These are phyloP conservation scores for Lepiota venenata DNA, from an alignment of 768 basidiomycete species.

Conservation along the genomic window DNA sequence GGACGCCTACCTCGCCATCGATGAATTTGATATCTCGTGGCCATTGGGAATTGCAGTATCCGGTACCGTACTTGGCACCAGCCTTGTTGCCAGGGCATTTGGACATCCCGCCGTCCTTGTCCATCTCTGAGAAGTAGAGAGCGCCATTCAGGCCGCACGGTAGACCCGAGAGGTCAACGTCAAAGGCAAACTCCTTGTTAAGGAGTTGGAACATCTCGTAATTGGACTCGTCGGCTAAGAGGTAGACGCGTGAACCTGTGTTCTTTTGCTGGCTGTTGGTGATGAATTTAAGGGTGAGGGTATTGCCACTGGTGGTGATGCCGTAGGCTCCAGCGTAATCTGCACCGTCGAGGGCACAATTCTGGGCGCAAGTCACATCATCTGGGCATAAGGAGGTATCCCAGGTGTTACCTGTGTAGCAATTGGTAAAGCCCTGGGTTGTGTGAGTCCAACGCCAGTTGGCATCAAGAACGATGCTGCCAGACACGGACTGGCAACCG, in stretches of 20 bases:
- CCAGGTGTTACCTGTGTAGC: constrained; percentile 27
- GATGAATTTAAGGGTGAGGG: constrained; percentile 36
- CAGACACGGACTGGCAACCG: constrained; percentile 24
- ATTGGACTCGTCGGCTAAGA: constrained; percentile 16
- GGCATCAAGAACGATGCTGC: constrained; percentile 35
- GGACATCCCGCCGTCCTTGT: constrained; percentile 18
- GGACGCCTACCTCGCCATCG: constrained; percentile 14
- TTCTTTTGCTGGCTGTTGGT: constrained; percentile 21
- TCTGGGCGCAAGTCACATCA: constrained; percentile 32
- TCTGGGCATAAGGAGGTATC: constrained; percentile 36
- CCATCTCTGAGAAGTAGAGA: constrained; percentile 19
- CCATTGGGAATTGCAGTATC: constrained; percentile 23
- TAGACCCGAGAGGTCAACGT: constrained; percentile 19
- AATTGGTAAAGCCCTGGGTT: constrained; percentile 22
- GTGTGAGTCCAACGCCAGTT: constrained; percentile 43
- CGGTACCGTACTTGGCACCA: constrained; percentile 21
- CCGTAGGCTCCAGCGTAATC: constrained; percentile 28
- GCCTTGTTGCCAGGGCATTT: constrained; percentile 17
- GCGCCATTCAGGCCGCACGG: constrained; percentile 20
- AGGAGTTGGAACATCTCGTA: constrained; percentile 20
- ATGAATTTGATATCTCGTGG: constrained; percentile 21
- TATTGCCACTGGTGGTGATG: constrained; percentile 31
- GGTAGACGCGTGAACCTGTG: constrained; percentile 18
- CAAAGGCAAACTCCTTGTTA: constrained; percentile 20
- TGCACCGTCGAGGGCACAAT: constrained; percentile 28